Base-by-base conservation (phyloP, 192 early-diverging fungal genomes). In the Entophlyctis helioformis region DNA sequence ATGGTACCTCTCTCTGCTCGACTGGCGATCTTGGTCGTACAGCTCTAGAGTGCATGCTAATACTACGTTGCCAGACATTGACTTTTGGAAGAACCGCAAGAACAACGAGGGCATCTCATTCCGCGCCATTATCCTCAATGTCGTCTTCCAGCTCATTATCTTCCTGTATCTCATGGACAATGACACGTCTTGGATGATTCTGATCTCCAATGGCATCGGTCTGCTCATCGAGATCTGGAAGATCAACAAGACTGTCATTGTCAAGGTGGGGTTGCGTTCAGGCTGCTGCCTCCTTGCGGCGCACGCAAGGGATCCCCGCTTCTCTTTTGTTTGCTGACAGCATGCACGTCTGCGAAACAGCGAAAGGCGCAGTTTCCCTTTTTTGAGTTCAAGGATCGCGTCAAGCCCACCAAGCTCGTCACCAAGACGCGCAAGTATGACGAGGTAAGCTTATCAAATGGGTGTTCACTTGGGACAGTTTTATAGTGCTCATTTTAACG, bases 191-290 rank as follows among this genome's bases (percentile, higher is more conserved):
- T 85, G 75, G 67, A 85, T 91, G 82, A 82, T 91, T 42, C 54
- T 94, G 21, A 66, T 89, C 36, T 85, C 84, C 22, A 79, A 81
- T 54, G 87, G 80, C n/a, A 48, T 82, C 38, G 86, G 87, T 15
- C 54, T 91, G 21, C 48, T 81, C 0, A 89, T 94, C 62, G 90
- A 94, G 48, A 57, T 78, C 3, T 94, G 90, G 90, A 94, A 94
- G 57, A 83, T 93, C 36, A 72, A 84, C 47, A 88, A 87, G 53
- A 85, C 83, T 12, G 71, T 89, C 29, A 83, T 83, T 48, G 62
- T 86, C 36, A 71, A 82, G 51, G 73, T 81, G 33, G 28, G n/a
- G 38, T 16, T n/a, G 23, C 25, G 6, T 11, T 31, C 29, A 8
- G 29, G n/a, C n/a, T n/a, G n/a, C n/a, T n/a, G n/a, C n/a, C n/a